A percentile compares a stretch with the other conserved stretches of the same genome.
Evolutionary conservation across 2,329 filamentous ascomycete species (phyloP).

Genomic region (Ceratocystis variospora): DNA sequence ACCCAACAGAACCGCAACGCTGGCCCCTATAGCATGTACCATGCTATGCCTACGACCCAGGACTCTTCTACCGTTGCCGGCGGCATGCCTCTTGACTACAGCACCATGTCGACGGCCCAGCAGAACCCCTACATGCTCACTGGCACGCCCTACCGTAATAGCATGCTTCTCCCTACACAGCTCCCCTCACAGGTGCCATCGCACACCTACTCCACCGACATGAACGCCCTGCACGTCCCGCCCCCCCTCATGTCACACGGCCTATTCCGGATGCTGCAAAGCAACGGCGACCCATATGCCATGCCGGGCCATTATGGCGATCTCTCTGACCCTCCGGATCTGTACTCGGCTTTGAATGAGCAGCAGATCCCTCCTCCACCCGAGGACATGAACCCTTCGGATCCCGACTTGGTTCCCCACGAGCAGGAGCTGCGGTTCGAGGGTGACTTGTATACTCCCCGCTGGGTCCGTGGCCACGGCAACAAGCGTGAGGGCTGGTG

Average conservation of each 20-base stretch:
- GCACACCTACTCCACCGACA: slow-evolving; percentile 32
- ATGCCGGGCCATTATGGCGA: slow-evolving; percentile 59
- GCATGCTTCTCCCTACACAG: slow-evolving; percentile 41
- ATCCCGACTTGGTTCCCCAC: slow-evolving; percentile 61
- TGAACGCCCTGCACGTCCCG: slow-evolving; percentile 36
- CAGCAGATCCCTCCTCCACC: slow-evolving; percentile 61
- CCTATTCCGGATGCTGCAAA: slow-evolving; percentile 59
- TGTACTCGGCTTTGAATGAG: slow-evolving; percentile 62
- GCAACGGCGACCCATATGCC: slow-evolving; percentile 55
- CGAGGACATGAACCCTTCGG: slow-evolving; percentile 67
- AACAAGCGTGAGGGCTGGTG: slow-evolving; percentile 87
- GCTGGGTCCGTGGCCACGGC: slow-evolving; percentile 72
- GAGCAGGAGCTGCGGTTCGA: slow-evolving; percentile 69
- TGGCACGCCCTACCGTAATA: slow-evolving; percentile 42
- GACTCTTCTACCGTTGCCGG: slow-evolving; percentile 37
- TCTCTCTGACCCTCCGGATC: slow-evolving; percentile 59
- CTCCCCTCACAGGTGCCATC: slow-evolving; percentile 28
- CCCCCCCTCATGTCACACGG: slow-evolving; percentile 55
- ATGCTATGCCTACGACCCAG: slow-evolving; percentile 42
- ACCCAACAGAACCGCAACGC: slow-evolving; percentile 41
- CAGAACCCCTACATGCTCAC: slow-evolving; percentile 43
- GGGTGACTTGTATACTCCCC: slow-evolving; percentile 69
- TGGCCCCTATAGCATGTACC: slow-evolving; percentile 46
- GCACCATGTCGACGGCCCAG: slow-evolving; percentile 41
- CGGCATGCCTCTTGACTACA: slow-evolving; percentile 38